Evolutionary conservation across 108 stramenopile species (phyloP), one percentile per base, ranked within the genome.

Genomic region (Pseudonitzschia pungens): DNA sequence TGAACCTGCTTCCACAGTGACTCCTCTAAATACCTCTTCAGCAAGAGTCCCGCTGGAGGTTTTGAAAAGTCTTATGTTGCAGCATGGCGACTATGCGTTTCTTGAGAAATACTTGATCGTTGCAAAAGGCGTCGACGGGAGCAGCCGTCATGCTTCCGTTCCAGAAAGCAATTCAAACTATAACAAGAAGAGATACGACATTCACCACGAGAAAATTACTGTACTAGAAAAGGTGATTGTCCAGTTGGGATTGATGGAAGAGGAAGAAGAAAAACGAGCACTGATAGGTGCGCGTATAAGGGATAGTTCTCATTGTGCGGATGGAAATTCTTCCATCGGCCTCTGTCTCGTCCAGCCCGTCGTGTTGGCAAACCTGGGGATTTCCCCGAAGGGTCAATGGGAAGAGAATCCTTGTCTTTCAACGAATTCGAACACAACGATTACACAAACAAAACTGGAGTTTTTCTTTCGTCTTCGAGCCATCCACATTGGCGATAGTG

Each of bases 351-450:
- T 75, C 24, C 29, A 70, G 44, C 63, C 76, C 5, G 43, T 77
- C 50, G 70, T 68, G 1, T 56, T 57, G 22, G 29, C 63, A 4
- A 77, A 77, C 65, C 27, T 77, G 1, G 76, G 76, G 2, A 26
- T 71, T 26, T 45, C 53, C 15, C 36, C 32, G 33, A 26, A 18
- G 48, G 52, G 26, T 18, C 22, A 15, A 28, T 56, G 40, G 50
- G 45, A 29, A 56, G 57, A 67, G 27, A 32, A n/a, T 7, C 50
- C n/a, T 51, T 51, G 20, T n/a, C 3, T 51, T n/a, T 3, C 20
- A n/a, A 3, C 7, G 9, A 51, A 51, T 36, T 36, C 36, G 6
- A 54, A 24, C n/a, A 14, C 24, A 54, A 54, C 24, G 15, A 16
- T 54, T 15, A 10, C 0, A 54, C 7, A 12, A 7, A 6, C 0